Conservation (phyloP, 371 early-diverging fungal genomes). For the Furculomyces boomerangus region DNA sequence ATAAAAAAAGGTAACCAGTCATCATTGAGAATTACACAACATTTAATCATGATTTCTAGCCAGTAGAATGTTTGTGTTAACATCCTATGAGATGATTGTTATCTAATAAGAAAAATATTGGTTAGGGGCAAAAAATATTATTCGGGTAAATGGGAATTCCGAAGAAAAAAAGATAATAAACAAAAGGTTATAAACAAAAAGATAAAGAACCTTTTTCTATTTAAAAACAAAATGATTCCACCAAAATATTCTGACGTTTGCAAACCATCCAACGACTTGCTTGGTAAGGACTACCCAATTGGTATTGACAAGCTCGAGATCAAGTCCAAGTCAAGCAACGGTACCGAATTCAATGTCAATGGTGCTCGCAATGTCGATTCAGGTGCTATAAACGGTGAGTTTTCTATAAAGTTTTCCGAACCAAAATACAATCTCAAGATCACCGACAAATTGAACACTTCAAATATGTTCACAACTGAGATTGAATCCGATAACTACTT, state of each 20-base stretch:
- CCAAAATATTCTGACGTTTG: constrained; percentile 77
- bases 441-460: constrained; percentile 90
- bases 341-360: constrained; percentile 89
- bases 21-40: too few species aligned
- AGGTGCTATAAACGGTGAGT: constrained; percentile 82
- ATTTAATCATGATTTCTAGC: too few species aligned
- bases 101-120: too few species aligned
- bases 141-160: too few species aligned
- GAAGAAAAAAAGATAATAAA: too few species aligned
- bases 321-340: constrained; percentile 85
- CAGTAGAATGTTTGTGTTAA: too few species aligned
- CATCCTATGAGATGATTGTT: too few species aligned
- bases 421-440: constrained; percentile 60
- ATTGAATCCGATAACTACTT: constrained; percentile 86
- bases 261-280: constrained; percentile 87
- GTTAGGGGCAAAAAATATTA: too few species aligned
- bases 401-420: constrained; percentile 91
- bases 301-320: constrained; percentile 90
- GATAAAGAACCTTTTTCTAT: too few species aligned
- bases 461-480: constrained; percentile 77
- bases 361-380: constrained; percentile 87
- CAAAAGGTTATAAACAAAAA: too few species aligned
- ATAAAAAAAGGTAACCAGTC: too few species aligned
- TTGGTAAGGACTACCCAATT: constrained; percentile 90
- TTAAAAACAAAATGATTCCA: constrained; percentile 25